Evolutionary conservation across 176 grass and related monocot genomes (phyloP), one percentile per base, ranked within the genome.

Genomic region (Zea luxurians): DNA sequence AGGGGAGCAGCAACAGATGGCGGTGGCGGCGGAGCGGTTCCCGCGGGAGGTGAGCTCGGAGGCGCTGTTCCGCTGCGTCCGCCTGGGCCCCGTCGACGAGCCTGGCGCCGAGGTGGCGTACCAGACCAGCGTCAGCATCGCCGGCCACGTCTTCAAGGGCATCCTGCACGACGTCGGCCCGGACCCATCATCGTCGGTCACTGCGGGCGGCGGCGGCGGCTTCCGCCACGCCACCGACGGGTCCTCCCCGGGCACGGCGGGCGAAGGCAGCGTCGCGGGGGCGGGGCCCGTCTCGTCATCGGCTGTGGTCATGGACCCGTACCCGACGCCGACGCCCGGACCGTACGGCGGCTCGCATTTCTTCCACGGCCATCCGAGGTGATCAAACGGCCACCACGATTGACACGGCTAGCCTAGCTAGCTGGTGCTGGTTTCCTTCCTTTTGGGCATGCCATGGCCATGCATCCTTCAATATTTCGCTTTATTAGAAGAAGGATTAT

Each of bases 121-220:
- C 78, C 96, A 92, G 77, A 92, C 92, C 36, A 53, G 71, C 2
- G 96, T 99, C 61, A 87, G 83, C 78, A 99, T 99, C 82, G 96
- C 77, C 48, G 96, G 96, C 47, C 96, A 94, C 49, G 40, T 99
- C 21, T 99, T 99, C 92, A 95, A 90, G 77, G 96, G 96, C 61
- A 99, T 99, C 53, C 92, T 99, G 45, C 92, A 95, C 64, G 96
- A 92, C 63, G 78, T 92, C 62, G 96, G 96, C 34, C 89, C 81
- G 37, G 96, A 94, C 9, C 71, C 27, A 27, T 27, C 27, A 27
- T 27, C 71, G 34, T 79, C 86, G 0, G 21, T 71, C 36, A 46
- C 66, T 13, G n/a, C n/a, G 4, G 66, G 10, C 17, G 20, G 59
- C 53, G 52, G 47, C 54, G 76, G 52, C 35, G 38, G 75, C 48